Percentiles rank a stretch among this genome's conserved stretches.
These are phyloP conservation scores for Elsinoe ampelina DNA, from an alignment of 2,329 filamentous ascomycete genomes.

Conservation along the genomic window DNA sequence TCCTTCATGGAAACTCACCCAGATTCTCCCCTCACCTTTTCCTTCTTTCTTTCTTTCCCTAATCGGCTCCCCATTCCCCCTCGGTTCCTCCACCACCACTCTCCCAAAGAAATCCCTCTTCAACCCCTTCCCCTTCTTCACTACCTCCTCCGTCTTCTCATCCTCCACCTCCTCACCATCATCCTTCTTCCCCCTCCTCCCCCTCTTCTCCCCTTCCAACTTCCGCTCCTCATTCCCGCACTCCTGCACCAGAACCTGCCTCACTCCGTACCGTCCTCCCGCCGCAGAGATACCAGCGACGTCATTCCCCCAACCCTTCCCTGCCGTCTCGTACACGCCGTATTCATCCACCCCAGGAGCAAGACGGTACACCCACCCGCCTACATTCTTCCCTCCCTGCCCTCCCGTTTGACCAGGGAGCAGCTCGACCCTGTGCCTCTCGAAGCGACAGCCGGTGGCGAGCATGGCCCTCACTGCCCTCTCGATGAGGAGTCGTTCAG, in stretches of 20 bases:
- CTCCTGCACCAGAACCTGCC: constrained; percentile 88
- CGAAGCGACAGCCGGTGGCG: constrained; percentile 72
- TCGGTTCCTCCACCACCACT: constrained; percentile 45
- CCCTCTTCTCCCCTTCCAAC: constrained; percentile 56
- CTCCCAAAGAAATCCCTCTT: constrained; percentile 84
- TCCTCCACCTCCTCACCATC: constrained; percentile 19
- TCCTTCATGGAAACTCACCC: constrained; percentile 85
- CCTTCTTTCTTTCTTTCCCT: constrained; percentile 26
- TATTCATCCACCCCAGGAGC: constrained; percentile 83
- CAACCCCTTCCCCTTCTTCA: constrained; percentile 29
- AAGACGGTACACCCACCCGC: constrained; percentile 81
- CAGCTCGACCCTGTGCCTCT: constrained; percentile 62
- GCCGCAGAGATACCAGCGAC: constrained; percentile 42
- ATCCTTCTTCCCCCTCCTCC: constrained; percentile 46
- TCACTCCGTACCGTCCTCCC: constrained; percentile 81
- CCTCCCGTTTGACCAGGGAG: background rate
- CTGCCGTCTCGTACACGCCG: constrained; percentile 61
- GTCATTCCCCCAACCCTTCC: constrained; percentile 39
- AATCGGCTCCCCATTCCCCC: constrained; percentile 26
- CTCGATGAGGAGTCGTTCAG: constrained; percentile 70
- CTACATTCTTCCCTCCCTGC: constrained; percentile 16
- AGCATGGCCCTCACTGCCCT: constrained; percentile 72
- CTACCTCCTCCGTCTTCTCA: constrained; percentile 19
- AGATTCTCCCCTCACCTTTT: constrained; percentile 53
- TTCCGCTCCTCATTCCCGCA: constrained; percentile 62